phyloP scores from a whole-genome alignment of 139 green algal species.

The Marvania coccoides region DNA sequence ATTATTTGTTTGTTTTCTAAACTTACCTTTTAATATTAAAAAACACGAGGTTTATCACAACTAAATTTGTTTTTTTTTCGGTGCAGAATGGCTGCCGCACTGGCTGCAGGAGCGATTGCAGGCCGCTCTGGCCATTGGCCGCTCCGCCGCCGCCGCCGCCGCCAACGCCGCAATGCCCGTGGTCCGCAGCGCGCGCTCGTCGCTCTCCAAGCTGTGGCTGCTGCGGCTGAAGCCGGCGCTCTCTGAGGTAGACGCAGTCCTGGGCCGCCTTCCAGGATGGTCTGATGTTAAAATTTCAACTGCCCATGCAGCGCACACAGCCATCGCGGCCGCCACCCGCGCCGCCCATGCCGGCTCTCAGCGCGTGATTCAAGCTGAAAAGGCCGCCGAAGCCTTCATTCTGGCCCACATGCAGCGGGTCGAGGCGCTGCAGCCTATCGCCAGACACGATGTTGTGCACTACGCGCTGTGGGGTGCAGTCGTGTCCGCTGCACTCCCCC shows the following conservation, averaged over 20 bases:
- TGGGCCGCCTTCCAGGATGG: not conserved
- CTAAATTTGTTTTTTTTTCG: too few species aligned
- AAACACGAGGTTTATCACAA: too few species aligned
- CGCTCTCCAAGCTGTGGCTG: not conserved
- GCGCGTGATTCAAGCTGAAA: not conserved
- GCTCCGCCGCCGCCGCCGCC: not conserved
- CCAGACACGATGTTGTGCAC: not conserved
- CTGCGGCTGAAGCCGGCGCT: not conserved
- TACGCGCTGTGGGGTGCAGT: not conserved
- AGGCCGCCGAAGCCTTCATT: not conserved
- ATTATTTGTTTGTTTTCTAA: too few species aligned
- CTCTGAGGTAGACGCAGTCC: not conserved
- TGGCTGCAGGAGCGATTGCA: constrained; percentile 1
- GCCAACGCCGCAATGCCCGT: not conserved
- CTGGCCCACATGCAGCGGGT: constrained; percentile 1
- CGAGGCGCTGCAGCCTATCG: not conserved
- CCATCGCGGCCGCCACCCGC: not conserved
- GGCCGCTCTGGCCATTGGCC: not conserved
- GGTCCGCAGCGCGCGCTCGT: not conserved
- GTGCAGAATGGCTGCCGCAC: not conserved
- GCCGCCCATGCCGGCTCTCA: not conserved
- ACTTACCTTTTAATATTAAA: too few species aligned
- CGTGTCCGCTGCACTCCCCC: not conserved
- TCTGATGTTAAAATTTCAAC: not conserved
- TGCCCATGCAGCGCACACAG: not conserved